Conservation (phyloP, 2,329 filamentous ascomycete species). For the Xylariaceae sp. region DNA sequence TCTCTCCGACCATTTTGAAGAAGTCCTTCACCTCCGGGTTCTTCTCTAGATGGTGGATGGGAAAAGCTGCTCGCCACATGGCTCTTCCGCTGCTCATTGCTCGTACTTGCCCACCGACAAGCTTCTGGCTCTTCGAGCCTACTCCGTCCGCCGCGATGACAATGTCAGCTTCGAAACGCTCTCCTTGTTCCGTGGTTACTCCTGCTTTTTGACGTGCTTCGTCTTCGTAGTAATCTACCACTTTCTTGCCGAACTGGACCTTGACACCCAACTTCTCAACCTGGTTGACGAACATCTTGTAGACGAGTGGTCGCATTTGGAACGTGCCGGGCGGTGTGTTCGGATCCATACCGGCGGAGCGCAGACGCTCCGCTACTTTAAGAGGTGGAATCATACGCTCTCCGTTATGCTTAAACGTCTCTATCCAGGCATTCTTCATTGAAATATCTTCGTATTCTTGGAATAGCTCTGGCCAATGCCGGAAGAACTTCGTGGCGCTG, state of each 20-base stretch:
- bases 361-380: constrained; percentile 46
- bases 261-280: constrained; percentile 42
- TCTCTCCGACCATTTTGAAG: constrained; percentile 37
- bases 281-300: constrained; percentile 49
- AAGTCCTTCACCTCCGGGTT: constrained; percentile 34
- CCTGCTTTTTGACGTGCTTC: constrained; percentile 33
- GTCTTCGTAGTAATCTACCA: constrained; percentile 48
- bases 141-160: constrained; percentile 45
- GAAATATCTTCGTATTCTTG: constrained; percentile 47
- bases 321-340: constrained; percentile 49
- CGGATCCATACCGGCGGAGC: constrained; percentile 29
- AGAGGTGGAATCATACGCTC: constrained; percentile 43
- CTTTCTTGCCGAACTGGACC: constrained; percentile 42
- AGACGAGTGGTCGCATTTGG: constrained; percentile 52
- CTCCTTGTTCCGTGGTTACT: constrained; percentile 46
- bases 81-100: constrained; percentile 39
- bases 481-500: constrained; percentile 50
- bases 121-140: constrained; percentile 39
- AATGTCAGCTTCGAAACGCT: constrained; percentile 42
- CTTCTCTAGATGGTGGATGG: constrained; percentile 34
- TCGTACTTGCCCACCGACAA: constrained; percentile 37
- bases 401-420: constrained; percentile 51
- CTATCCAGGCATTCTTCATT: constrained; percentile 50
- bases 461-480: constrained; percentile 50
- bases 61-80: constrained; percentile 40